A percentile compares a stretch with the other conserved stretches of the same genome.
These are phyloP conservation scores for Marchantia paleacea DNA, from an alignment of 225 moss, liverwort and hornwort species.

Conservation along the genomic window DNA sequence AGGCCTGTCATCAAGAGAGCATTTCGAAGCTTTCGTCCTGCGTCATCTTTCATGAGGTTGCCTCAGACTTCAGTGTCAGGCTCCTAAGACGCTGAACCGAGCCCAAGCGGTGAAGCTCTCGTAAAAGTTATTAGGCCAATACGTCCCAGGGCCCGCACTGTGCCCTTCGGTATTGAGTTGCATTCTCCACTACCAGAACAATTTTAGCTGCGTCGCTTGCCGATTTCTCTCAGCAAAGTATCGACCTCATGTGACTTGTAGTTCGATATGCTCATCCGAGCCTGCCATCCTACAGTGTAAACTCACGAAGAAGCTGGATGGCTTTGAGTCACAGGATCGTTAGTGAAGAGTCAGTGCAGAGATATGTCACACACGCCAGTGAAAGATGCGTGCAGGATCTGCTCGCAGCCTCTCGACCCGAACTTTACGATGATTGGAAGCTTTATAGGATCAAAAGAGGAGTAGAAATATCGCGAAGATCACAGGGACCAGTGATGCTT, in stretches of 20 bases:
- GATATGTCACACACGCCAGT: conserved; percentile 56
- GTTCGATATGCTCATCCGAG: not conserved
- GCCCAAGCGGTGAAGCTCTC: not conserved
- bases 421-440: conserved; percentile 53
- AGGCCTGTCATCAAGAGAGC: not conserved
- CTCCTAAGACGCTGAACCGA: not conserved
- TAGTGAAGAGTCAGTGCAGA: conserved; percentile 55
- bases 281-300: not conserved
- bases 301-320: conserved; percentile 11
- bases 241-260: not conserved
- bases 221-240: not conserved
- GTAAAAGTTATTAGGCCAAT: not conserved
- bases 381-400: conserved; percentile 57
- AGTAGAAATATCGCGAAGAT: conserved; percentile 54
- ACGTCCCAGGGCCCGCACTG: not conserved
- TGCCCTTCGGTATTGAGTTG: not conserved
- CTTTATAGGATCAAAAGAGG: conserved; percentile 54
- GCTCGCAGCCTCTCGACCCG: conserved; percentile 54
- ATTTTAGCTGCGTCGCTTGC: not conserved
- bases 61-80: not conserved
- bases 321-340: conserved; percentile 40
- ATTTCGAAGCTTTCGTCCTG: not conserved
- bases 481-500: conserved; percentile 47
- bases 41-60: not conserved
- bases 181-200: not conserved